Evolutionary conservation across 228 moss, liverwort and hornwort genomes (phyloP).

Genomic region (Sphagnum fallax): DNA sequence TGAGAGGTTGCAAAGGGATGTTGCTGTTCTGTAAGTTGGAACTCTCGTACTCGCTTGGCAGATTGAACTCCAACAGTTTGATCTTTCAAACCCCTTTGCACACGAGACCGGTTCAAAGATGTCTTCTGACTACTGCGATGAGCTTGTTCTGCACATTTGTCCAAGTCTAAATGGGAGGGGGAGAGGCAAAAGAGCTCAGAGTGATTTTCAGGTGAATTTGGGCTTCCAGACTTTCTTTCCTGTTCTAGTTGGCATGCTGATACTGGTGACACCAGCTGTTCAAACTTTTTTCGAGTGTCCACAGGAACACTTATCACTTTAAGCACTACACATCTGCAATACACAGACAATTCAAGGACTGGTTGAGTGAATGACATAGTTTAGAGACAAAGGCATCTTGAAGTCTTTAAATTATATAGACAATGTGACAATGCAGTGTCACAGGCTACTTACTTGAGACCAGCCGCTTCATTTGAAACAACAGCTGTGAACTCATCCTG

Average conservation of each 20-base stretch:
- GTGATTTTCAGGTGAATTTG: constrained; percentile 10
- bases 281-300: constrained; percentile 19
- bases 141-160: constrained; percentile 3
- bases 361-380: too few relatives aligned
- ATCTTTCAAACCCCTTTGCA: not conserved
- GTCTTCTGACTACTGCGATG: constrained; percentile 6
- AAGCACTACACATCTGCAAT: constrained; percentile 31
- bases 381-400: too few relatives aligned
- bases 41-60: not conserved
- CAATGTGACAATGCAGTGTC: too few relatives aligned
- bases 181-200: constrained; percentile 20
- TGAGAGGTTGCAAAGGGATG: not conserved
- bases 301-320: constrained; percentile 36
- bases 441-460: constrained; percentile 28
- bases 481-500: constrained; percentile 40
- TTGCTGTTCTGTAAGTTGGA: not conserved
- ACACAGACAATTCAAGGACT: not conserved
- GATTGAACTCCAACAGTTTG: not conserved
- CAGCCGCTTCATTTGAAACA: constrained; percentile 21
- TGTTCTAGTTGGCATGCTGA: constrained; percentile 9
- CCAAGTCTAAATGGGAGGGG: constrained; percentile 13
- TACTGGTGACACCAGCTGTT: constrained; percentile 15
- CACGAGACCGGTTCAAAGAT: not conserved
- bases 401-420: too few relatives aligned
- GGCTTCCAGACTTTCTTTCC: constrained; percentile 17